Percentiles rank a stretch among this genome's conserved stretches.
phyloP scores from a whole-genome alignment of 2,329 filamentous ascomycete species.

The Colletotrichum sp. region DNA sequence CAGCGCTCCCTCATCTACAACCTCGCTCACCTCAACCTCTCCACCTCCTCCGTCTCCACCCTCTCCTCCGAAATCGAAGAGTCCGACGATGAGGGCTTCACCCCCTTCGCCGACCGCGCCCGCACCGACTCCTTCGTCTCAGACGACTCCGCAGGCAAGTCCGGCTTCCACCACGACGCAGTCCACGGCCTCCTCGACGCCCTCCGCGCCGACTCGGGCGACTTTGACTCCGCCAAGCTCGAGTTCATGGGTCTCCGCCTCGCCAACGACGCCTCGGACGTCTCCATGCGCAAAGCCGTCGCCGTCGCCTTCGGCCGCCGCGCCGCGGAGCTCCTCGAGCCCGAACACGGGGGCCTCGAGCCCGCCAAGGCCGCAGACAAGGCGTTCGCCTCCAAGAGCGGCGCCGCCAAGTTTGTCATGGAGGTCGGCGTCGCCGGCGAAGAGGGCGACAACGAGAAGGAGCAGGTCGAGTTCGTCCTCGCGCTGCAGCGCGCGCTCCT shows the following conservation, averaged over 20 bases:
- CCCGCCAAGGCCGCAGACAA: conserved; percentile 69
- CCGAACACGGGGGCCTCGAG: conserved; percentile 57
- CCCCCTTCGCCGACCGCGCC: conserved; percentile 58
- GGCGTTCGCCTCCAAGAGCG: conserved; percentile 60
- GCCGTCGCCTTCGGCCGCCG: conserved; percentile 85
- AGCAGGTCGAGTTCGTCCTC: conserved; percentile 86
- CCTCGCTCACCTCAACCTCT: conserved; percentile 56
- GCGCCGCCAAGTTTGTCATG: conserved; percentile 60
- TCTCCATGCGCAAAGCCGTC: conserved; percentile 85
- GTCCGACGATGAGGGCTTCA: conserved; percentile 66
- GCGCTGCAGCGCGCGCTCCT: conserved; percentile 82
- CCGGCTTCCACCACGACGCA: conserved; percentile 84
- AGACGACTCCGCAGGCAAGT: conserved; percentile 66
- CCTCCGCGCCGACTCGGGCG: conserved; percentile 73
- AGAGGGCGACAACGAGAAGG: conserved; percentile 67
- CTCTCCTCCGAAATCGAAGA: conserved; percentile 70
- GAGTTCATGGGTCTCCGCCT: conserved; percentile 95
- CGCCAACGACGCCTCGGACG: conserved; percentile 86
- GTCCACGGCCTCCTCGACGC: conserved; percentile 87
- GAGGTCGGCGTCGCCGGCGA: conserved; percentile 69
- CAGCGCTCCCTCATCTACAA: conserved; percentile 62
- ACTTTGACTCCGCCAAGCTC: conserved; percentile 83
- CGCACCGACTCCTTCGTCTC: conserved; percentile 76
- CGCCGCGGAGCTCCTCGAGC: conserved; percentile 70
- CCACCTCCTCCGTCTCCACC: conserved; percentile 61